Percentiles rank a stretch among this genome's conserved stretches.
Evolutionary conservation across 179 eudicot genomes (phyloP).

Genomic region (Beta corolliflora): DNA sequence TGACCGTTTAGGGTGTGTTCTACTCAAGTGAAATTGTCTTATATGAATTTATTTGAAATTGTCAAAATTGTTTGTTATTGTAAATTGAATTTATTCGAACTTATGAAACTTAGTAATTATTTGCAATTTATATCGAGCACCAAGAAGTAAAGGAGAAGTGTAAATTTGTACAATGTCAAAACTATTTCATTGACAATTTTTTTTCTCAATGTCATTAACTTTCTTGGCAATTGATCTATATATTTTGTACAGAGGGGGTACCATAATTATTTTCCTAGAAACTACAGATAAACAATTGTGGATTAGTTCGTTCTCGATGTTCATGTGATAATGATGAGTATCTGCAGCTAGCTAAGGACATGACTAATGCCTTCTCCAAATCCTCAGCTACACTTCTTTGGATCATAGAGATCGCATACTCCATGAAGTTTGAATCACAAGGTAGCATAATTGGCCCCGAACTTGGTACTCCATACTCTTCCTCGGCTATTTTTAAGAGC

Average conservation of each 20-base stretch:
- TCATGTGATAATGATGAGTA: slow-evolving; percentile 2
- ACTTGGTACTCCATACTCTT: slow-evolving; percentile 21
- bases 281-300: no score
- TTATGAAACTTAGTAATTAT: neutral
- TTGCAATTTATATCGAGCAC: neutral
- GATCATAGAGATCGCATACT: slow-evolving; percentile 17
- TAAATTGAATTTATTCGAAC: no score
- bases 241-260: no score
- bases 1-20: neutral
- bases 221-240: neutral
- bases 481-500: slow-evolving; percentile 28
- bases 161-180: neutral
- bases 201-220: neutral
- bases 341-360: neutral
- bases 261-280: no score
- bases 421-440: slow-evolving; percentile 20
- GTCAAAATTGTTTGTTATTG: neutral
- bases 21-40: no score
- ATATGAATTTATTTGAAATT: neutral
- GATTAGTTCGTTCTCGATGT: neutral
- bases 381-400: slow-evolving; percentile 3
- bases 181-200: neutral
- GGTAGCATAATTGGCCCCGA: slow-evolving; percentile 27
- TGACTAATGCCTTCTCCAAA: slow-evolving; percentile 21
- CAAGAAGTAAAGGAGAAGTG: neutral